Evolutionary conservation across 169 alveolate species (phyloP).

Genomic region (Plasmodium sp.): DNA sequence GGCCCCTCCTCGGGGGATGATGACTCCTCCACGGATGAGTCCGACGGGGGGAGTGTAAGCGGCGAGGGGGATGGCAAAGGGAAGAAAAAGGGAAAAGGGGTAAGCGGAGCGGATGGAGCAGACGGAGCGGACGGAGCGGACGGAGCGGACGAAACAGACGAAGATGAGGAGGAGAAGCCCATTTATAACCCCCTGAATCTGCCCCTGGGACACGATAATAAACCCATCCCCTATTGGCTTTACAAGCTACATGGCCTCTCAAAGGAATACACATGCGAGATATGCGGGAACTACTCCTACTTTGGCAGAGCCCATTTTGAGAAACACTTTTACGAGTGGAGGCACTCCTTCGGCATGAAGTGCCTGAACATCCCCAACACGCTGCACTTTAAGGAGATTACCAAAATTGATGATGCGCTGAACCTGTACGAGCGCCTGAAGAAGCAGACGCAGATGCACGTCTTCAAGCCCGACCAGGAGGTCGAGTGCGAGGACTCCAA

Average conservation of each 20-base stretch:
- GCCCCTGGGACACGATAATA: constrained; percentile 99
- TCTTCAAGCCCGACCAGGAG: constrained; percentile 93
- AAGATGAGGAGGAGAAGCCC: constrained; percentile 92
- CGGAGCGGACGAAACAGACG: constrained; percentile 84
- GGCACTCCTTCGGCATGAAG: constrained; percentile 99
- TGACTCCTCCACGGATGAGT: constrained; percentile 75
- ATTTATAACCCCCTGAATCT: constrained; percentile 97
- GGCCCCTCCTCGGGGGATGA: constrained; percentile 78
- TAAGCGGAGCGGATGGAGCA: constrained; percentile 88
- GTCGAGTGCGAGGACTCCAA: constrained; percentile 98
- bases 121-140: constrained; percentile 91
- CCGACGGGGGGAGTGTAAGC: constrained; percentile 53
- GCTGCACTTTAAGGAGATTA: constrained; percentile 95
- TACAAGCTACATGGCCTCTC: constrained; percentile 99
- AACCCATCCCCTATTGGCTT: constrained; percentile 99
- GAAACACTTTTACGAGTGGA: constrained; percentile 98
- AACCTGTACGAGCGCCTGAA: constrained; percentile 94
- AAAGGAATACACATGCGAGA: constrained; percentile 98
- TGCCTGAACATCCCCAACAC: constrained; percentile 99
- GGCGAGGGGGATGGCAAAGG: constrained; percentile 88
- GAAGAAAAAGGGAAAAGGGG: constrained; percentile 76
- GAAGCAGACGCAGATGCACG: constrained; percentile 89
- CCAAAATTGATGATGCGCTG: constrained; percentile 88
- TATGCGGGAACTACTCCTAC: constrained; percentile 99
- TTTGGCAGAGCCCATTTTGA: constrained; percentile 99